phyloP scores from a whole-genome alignment of 208 protist species.

The Novymonas esmeraldas region DNA sequence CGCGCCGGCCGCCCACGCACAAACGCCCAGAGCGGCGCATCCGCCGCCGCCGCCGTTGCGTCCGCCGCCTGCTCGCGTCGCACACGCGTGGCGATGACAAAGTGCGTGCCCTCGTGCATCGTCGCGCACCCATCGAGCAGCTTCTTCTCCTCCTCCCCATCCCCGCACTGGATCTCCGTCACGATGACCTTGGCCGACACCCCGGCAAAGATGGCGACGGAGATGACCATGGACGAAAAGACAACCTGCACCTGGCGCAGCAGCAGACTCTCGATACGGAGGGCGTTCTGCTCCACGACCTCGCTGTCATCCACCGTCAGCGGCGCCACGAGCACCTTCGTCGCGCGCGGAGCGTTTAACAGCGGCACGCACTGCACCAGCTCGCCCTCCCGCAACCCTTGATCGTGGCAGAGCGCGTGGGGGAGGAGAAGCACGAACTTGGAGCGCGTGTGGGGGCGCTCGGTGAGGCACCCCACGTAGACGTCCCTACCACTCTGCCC shows the following conservation, averaged over 20 bases:
- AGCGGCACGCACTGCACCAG: slow-evolving; percentile 62
- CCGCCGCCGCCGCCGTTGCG: background rate
- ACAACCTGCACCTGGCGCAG: slow-evolving; percentile 89
- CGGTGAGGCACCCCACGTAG: slow-evolving; percentile 77
- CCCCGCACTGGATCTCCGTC: slow-evolving; percentile 59
- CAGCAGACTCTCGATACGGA: slow-evolving; percentile 80
- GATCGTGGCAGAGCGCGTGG: slow-evolving; percentile 47
- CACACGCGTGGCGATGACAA: slow-evolving; percentile 78
- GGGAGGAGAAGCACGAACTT: slow-evolving; percentile 66
- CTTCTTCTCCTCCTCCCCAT: slow-evolving; percentile 26
- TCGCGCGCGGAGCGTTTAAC: slow-evolving; percentile 44
- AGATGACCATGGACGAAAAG: slow-evolving; percentile 74
- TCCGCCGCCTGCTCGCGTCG: slow-evolving; percentile 33
- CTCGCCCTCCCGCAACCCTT: slow-evolving; percentile 60
- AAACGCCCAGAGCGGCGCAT: slow-evolving; percentile 52
- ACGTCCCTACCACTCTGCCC: slow-evolving; percentile 43
- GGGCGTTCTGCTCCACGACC: slow-evolving; percentile 90
- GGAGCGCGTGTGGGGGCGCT: slow-evolving; percentile 45
- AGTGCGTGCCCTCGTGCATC: slow-evolving; percentile 86
- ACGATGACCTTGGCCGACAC: slow-evolving; percentile 73
- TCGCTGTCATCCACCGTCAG: slow-evolving; percentile 92
- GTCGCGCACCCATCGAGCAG: slow-evolving; percentile 56
- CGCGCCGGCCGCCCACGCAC: slow-evolving; percentile 38
- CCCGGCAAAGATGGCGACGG: slow-evolving; percentile 62
- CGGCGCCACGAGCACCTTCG: slow-evolving; percentile 78